Percentiles rank a stretch among this genome's conserved stretches.
phyloP scores from a whole-genome alignment of 768 basidiomycete species.

The Rhizopogon roseolus region DNA sequence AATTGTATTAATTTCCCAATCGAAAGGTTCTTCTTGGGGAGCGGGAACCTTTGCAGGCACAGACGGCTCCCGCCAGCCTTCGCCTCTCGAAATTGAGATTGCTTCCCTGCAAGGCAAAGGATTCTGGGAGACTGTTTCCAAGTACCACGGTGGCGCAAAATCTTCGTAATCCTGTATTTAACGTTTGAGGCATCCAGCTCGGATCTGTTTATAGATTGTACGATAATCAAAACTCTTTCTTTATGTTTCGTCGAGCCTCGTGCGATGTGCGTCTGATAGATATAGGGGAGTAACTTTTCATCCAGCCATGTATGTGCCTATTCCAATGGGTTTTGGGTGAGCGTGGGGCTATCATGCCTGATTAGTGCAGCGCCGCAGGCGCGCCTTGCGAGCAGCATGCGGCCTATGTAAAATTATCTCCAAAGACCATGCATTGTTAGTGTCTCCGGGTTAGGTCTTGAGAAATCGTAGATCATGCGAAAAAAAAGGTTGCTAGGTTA shows the following conservation, averaged over 20 bases:
- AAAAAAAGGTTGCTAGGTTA: not conserved
- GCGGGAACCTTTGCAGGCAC: constrained; percentile 61
- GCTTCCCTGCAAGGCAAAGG: constrained; percentile 52
- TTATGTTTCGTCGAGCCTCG: not conserved
- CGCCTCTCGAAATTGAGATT: constrained; percentile 50
- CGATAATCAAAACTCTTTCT: not conserved
- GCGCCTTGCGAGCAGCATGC: not conserved
- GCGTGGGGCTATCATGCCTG: not conserved
- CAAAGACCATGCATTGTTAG: not conserved
- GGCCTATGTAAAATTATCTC: not conserved
- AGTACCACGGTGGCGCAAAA: constrained; percentile 19
- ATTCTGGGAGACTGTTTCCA: constrained; percentile 48
- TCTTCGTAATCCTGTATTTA: constrained; percentile 1
- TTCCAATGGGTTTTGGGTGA: not conserved
- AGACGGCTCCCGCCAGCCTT: constrained; percentile 58
- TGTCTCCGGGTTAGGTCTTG: not conserved
- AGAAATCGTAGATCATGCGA: not conserved
- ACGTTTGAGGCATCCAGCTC: not conserved
- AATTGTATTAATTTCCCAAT: not conserved
- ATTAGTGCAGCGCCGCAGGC: not conserved
- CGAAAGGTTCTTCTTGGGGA: constrained; percentile 74
- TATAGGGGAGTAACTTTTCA: no score
- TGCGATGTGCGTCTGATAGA: not conserved
- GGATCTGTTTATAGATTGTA: not conserved
- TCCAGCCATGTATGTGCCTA: no score